phyloP scores from a whole-genome alignment of 805 yeast species.

The Cyberlindnera subsufficiens region DNA sequence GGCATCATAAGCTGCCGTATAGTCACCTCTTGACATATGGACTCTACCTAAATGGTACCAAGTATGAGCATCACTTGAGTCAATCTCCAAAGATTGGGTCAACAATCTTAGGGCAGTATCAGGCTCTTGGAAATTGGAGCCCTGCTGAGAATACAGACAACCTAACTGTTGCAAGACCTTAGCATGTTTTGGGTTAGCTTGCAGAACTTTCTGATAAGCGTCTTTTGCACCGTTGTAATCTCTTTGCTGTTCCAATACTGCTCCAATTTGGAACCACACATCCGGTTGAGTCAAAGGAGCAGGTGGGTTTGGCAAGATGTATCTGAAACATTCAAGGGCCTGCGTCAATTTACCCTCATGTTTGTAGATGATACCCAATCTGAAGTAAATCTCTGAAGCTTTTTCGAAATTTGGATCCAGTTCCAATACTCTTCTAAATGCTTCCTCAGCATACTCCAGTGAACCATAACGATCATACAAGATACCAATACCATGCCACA shows the following conservation, averaged over 20 bases:
- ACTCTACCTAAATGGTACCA: constrained; percentile 98
- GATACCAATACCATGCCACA: constrained; percentile 99
- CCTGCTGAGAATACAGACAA: constrained; percentile 79
- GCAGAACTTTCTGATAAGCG: constrained; percentile 89
- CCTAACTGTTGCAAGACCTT: constrained; percentile 95
- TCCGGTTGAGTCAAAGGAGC: constrained; percentile 94
- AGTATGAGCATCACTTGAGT: constrained; percentile 86
- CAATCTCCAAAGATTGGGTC: constrained; percentile 84
- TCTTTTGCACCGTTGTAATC: constrained; percentile 90
- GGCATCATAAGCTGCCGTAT: constrained; percentile 94
- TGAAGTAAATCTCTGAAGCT: constrained; percentile 92
- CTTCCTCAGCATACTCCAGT: constrained; percentile 96
- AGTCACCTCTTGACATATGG: constrained; percentile 93
- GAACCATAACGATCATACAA: constrained; percentile 95
- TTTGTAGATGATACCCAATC: constrained; percentile 93
- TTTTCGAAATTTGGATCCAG: constrained; percentile 95
- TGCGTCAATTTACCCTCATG: constrained; percentile 84
- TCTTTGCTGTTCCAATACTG: constrained; percentile 88
- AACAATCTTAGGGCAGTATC: constrained; percentile 78
- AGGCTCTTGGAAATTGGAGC: constrained; percentile 67
- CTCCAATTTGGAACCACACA: constrained; percentile 98
- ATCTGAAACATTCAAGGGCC: constrained; percentile 92
- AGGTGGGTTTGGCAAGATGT: constrained; percentile 87
- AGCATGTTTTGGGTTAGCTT: constrained; percentile 89
- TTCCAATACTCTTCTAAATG: constrained; percentile 91